These are phyloP conservation scores for Pyronema omphalodes DNA, from an alignment of 495 filamentous ascomycete species.

Conservation along the genomic window DNA sequence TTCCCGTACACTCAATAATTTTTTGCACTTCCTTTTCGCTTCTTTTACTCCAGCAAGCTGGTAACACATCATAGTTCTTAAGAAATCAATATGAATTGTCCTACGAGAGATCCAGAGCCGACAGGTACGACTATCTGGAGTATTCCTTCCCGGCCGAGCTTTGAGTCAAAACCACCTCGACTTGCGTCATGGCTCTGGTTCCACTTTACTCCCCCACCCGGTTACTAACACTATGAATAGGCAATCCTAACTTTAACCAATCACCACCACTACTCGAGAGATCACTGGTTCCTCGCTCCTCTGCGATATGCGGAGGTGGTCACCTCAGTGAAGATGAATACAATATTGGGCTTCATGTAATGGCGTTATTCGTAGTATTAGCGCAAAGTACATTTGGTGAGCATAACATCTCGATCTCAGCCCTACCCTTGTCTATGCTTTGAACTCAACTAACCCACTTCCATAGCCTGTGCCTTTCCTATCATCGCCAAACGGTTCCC, in stretches of 20 bases:
- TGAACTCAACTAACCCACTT: neutral
- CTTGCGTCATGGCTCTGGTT: neutral
- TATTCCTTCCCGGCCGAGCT: neutral
- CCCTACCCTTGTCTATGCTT: neutral
- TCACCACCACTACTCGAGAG: slow-evolving; percentile 19
- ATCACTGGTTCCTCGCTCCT: slow-evolving; percentile 15
- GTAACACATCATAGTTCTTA: no score
- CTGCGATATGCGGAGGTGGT: slow-evolving; percentile 17
- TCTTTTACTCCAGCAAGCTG: no score
- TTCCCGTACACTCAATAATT: no score
- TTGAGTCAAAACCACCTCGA: neutral
- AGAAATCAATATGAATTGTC: slow-evolving; percentile 17
- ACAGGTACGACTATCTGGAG: slow-evolving; percentile 6
- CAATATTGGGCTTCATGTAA: slow-evolving; percentile 39
- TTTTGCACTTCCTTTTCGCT: no score
- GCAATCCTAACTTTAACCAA: slow-evolving; percentile 20
- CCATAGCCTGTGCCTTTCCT: slow-evolving; percentile 40
- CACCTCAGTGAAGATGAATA: slow-evolving; percentile 16
- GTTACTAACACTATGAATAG: slow-evolving; percentile 1
- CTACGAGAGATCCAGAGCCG: slow-evolving; percentile 21
- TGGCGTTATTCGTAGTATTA: slow-evolving; percentile 61
- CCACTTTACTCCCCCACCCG: neutral
- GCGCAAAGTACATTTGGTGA: slow-evolving; percentile 40
- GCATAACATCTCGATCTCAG: slow-evolving; percentile 1
- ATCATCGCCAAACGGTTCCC: slow-evolving; percentile 29